Conservation (phyloP, 2,329 filamentous ascomycete species). For the Aspergillus melleus region DNA sequence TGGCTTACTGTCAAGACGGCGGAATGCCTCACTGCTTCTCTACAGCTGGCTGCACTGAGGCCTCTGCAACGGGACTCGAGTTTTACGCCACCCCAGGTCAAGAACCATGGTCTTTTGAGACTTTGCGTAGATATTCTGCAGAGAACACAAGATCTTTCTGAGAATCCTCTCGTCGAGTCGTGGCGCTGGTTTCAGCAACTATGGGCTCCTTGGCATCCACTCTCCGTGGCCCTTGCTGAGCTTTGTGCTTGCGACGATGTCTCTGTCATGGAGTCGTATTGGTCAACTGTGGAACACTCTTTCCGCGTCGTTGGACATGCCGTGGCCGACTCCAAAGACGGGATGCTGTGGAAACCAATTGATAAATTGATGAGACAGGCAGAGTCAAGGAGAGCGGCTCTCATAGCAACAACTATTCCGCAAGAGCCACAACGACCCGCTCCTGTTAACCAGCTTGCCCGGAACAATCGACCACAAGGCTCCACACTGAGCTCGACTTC, state of each 20-base stretch:
- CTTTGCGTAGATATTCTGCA: conserved; percentile 27
- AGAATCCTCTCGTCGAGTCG: conserved; percentile 19
- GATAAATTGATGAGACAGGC: conserved; percentile 32
- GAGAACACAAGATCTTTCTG: conserved; percentile 16
- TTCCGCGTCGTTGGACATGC: conserved; percentile 23
- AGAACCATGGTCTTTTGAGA: conserved; percentile 23
- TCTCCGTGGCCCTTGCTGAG: conserved; percentile 34
- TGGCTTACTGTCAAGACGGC: conserved; percentile 24
- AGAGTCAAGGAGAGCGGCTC: conserved; percentile 11
- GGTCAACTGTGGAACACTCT: conserved; percentile 24
- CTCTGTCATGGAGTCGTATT: conserved; percentile 22
- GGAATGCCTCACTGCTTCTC: conserved; percentile 21
- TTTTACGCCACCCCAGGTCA: conserved; percentile 27
- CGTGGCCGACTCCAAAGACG: conserved; percentile 29
- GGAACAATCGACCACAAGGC: background rate
- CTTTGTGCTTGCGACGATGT: conserved; percentile 31
- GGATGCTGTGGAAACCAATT: conserved; percentile 33
- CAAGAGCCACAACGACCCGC: conserved; percentile 2
- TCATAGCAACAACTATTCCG: background rate
- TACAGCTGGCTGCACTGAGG: conserved; percentile 30
- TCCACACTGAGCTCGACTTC: background rate
- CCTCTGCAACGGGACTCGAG: conserved; percentile 26
- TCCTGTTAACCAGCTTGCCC: too few species aligned
- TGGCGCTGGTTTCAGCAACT: conserved; percentile 30
- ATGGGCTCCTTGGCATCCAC: conserved; percentile 35